Conservation (phyloP, 2,329 filamentous ascomycete genomes). For the Ophiocordyceps robertsii region DNA sequence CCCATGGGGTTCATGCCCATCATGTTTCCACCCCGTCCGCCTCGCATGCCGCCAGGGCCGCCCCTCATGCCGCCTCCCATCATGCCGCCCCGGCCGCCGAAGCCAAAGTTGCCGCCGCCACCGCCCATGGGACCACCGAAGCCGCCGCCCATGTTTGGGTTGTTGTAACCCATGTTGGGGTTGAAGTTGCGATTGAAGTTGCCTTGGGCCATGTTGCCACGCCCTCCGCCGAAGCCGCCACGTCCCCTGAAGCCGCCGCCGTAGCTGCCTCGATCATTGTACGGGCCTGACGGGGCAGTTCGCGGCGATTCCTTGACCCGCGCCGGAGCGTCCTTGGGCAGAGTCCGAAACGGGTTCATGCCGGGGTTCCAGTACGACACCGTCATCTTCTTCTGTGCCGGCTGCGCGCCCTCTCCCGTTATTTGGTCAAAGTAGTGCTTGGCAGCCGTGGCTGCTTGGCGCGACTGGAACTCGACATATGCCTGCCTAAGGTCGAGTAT, state of each 20-base stretch:
- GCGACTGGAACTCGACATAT: conserved; percentile 72
- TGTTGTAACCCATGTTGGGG: conserved; percentile 33
- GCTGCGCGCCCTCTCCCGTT: conserved; percentile 33
- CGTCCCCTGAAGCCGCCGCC: conserved; percentile 40
- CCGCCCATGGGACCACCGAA: conserved; percentile 39
- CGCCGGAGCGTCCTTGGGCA: conserved; percentile 72
- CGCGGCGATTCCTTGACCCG: conserved; percentile 49
- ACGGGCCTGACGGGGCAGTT: conserved; percentile 33
- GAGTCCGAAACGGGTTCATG: conserved; percentile 77
- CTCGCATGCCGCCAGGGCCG: conserved; percentile 33
- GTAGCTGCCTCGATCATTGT: conserved; percentile 30
- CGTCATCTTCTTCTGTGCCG: conserved; percentile 54
- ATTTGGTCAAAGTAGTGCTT: conserved; percentile 70
- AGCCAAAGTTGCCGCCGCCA: conserved; percentile 26
- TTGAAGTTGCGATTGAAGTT: conserved; percentile 28
- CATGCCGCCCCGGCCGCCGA: conserved; percentile 27
- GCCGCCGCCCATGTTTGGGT: conserved; percentile 30
- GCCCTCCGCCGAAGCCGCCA: conserved; percentile 28
- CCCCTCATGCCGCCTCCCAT: conserved; percentile 31
- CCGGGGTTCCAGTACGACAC: conserved; percentile 65
- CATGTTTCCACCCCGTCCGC: conserved; percentile 37
- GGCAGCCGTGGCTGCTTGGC: conserved; percentile 71
- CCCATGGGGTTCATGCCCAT: conserved; percentile 34
- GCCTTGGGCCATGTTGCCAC: conserved; percentile 34
- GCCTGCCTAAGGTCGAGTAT: conserved; percentile 39